Percentiles rank a stretch among this genome's conserved stretches.
phyloP scores from a whole-genome alignment of 1,139 yeast species.

The Magnusiomyces ingens region DNA sequence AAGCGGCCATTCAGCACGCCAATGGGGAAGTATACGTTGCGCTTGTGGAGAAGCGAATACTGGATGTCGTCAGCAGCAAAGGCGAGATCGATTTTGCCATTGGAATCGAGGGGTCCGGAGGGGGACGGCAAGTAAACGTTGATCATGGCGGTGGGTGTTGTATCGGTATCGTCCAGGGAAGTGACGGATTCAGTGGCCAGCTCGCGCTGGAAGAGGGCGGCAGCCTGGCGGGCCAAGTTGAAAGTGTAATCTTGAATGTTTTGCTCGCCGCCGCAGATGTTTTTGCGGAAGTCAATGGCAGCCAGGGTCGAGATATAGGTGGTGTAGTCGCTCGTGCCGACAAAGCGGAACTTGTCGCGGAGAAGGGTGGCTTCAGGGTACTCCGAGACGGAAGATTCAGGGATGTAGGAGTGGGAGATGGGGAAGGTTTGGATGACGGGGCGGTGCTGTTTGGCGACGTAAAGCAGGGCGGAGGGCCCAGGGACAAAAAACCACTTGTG shows the following conservation, averaged over 20 bases:
- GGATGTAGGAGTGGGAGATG: slow-evolving; percentile 34
- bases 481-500: slow-evolving; percentile 69
- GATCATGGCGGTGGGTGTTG: slow-evolving; percentile 39
- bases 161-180: slow-evolving; percentile 29
- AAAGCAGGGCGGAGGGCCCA: slow-evolving; percentile 52
- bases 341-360: slow-evolving; percentile 31
- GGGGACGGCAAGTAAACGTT: slow-evolving; percentile 41
- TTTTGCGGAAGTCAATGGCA: slow-evolving; percentile 48
- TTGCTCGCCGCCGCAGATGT: slow-evolving; percentile 57
- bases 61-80: slow-evolving; percentile 11
- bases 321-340: slow-evolving; percentile 36
- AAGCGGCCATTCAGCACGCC: slow-evolving; percentile 39
- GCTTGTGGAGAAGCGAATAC: slow-evolving; percentile 24
- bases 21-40: slow-evolving; percentile 45
- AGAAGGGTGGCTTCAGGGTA: slow-evolving; percentile 16
- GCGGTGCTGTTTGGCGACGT: slow-evolving; percentile 50
- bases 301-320: slow-evolving; percentile 32
- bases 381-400: background rate
- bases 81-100: background rate
- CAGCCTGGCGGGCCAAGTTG: slow-evolving; percentile 41
- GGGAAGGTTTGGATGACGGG: slow-evolving; percentile 51
- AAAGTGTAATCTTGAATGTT: slow-evolving; percentile 44
- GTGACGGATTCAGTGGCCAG: slow-evolving; percentile 35
- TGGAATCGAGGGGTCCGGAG: slow-evolving; percentile 9
- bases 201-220: slow-evolving; percentile 33